Base-by-base conservation (phyloP, 2,329 filamentous ascomycete genomes). In the Pseudopyricularia cyperi region DNA sequence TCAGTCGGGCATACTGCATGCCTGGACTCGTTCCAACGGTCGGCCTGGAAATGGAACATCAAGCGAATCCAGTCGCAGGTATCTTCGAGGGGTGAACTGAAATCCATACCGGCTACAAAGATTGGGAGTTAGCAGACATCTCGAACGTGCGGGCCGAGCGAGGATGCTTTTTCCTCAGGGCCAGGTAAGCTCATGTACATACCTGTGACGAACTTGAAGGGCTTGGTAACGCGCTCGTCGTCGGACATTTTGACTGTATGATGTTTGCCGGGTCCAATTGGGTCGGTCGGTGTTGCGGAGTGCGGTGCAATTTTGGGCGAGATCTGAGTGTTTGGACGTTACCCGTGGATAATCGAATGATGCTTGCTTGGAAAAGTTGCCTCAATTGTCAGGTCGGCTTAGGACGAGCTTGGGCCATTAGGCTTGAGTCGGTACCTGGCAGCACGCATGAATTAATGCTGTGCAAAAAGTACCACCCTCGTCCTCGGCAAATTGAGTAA, bases 181-280 rank as follows among this genome's bases (percentile, higher is more conserved):
- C 50, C 56, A 24, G 9, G 22, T 24, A 7, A 12, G 9, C 22
- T 44, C 11, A 28, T 26, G 24, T 12, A 62, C 64, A 65, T 53
- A 60, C 58, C 91, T 76, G 91, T 97, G 68, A 97, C 93, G 77
- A 97, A 97, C 87, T 98, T 98, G 86, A 98, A 98, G 73, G 94
- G 94, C 84, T 96, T 98, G 75, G 90, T 96, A 62, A 79, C 77
- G 71, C 79, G 78, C 71, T 95, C 87, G 65, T 87, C 85, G 75
- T 94, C 88, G 70, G 89, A 85, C 91, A 98, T 98, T 64, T 74
- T 90, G 80, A 72, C 72, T 66, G 68, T 68, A 42, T 64, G 60
- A 58, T 64, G 19, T n/a, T 37, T 39, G 14, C 35, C 33, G 48
- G 7, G 48, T 28, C 33, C 64, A 58, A 58, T 61, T 59, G 54